These are phyloP conservation scores for Begonia loranthoides DNA, from an alignment of 306 rosid genomes.

Conservation along the genomic window DNA sequence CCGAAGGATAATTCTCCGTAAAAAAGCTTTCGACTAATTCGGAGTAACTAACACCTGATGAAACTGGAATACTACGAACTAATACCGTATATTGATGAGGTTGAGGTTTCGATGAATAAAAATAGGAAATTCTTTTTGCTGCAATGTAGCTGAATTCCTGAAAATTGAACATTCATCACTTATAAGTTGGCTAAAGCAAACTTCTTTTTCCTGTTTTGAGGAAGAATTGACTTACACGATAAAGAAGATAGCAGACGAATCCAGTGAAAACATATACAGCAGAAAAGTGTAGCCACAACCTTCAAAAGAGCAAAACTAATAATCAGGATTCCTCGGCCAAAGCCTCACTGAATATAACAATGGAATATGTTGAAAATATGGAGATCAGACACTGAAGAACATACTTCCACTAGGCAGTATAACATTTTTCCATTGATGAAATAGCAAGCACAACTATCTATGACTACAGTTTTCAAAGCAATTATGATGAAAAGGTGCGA, in stretches of 20 bases:
- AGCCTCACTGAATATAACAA: neutral
- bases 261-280: slow-evolving; percentile 72
- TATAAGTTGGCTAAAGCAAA: neutral
- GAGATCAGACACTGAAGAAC: neutral
- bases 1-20: slow-evolving; percentile 56
- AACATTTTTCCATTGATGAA: no score
- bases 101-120: slow-evolving; percentile 46
- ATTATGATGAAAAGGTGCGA: neutral
- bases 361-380: neutral
- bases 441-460: no score
- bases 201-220: neutral
- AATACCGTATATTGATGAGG: slow-evolving; percentile 48
- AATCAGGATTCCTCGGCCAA: slow-evolving; percentile 15
- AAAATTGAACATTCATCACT: neutral
- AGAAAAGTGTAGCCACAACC: slow-evolving; percentile 83
- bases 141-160: slow-evolving; percentile 61
- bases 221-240: slow-evolving; percentile 40
- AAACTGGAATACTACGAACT: slow-evolving; percentile 57
- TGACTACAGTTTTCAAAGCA: neutral
- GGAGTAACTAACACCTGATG: slow-evolving; percentile 46
- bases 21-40: slow-evolving; percentile 57
- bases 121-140: slow-evolving; percentile 44
- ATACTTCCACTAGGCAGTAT: neutral
- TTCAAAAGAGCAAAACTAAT: slow-evolving; percentile 24
- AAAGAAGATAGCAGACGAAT: slow-evolving; percentile 81